phyloP scores from a whole-genome alignment of 2,329 filamentous ascomycete genomes.

The Macroventuria anomochaeta region DNA sequence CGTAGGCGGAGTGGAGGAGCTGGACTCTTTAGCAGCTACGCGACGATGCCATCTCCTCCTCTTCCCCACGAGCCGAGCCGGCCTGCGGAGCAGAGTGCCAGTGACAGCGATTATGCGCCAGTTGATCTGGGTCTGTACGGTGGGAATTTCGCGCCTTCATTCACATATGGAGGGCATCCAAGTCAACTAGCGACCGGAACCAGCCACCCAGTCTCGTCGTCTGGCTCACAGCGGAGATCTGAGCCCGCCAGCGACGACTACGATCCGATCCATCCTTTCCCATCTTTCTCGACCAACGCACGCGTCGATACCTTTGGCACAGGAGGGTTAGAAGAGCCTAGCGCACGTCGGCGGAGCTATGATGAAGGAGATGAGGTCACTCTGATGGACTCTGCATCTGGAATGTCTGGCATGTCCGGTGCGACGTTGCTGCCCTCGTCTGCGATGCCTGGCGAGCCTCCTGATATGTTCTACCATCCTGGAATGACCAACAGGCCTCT shows the following conservation, averaged over 20 bases:
- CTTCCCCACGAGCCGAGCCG: slow-evolving; percentile 42
- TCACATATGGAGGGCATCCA: slow-evolving; percentile 66
- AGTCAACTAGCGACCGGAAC: slow-evolving; percentile 48
- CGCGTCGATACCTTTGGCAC: slow-evolving; percentile 87
- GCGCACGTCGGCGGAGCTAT: slow-evolving; percentile 77
- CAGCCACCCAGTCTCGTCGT: slow-evolving; percentile 52
- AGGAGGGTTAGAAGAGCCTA: slow-evolving; percentile 83
- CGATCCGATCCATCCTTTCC: slow-evolving; percentile 64
- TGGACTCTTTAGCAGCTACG: slow-evolving; percentile 58
- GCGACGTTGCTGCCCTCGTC: slow-evolving; percentile 39
- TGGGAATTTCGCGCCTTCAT: slow-evolving; percentile 70
- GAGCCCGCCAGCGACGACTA: slow-evolving; percentile 52
- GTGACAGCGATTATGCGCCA: slow-evolving; percentile 71
- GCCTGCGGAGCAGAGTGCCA: slow-evolving; percentile 45
- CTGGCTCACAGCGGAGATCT: slow-evolving; percentile 55
- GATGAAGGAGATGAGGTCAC: slow-evolving; percentile 85
- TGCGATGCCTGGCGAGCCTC: slow-evolving; percentile 65
- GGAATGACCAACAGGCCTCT: slow-evolving; percentile 70
- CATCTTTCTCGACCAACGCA: slow-evolving; percentile 64
- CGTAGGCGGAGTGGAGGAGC: slow-evolving; percentile 65
- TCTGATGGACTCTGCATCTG: slow-evolving; percentile 48
- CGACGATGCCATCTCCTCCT: slow-evolving; percentile 51
- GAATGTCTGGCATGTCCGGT: slow-evolving; percentile 31
- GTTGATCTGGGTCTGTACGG: slow-evolving; percentile 79
- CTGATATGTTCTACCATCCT: slow-evolving; percentile 93